Evolutionary conservation across 129 eudicot species (phyloP), one percentile per base, ranked within the genome.

Genomic region (Erigeron canadensis): DNA sequence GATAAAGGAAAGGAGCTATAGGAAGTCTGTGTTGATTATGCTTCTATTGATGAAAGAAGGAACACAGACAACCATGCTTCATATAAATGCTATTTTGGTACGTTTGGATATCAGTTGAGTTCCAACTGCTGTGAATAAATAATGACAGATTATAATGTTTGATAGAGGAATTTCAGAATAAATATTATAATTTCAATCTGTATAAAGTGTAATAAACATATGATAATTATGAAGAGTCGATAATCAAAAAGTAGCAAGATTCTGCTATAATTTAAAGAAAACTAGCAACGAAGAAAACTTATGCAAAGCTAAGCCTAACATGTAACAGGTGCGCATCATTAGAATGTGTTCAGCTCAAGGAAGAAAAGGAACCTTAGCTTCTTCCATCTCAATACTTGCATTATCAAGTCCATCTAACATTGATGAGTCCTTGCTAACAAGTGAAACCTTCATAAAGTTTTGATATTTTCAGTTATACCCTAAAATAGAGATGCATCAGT

Each of bases 321-420:
- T 12, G 56, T 50, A 7, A 50, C 62, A 56, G 18, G 8, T 56
- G 15, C 15, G 45, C 67, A 62, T 37, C 67, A 62, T 62, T 62
- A 62, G 5, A 59, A 59, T 11, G 65, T 60, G 21, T 60, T 46
- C 56, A 67, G 65, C 67, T 41, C 8, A 62, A 34, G 50, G 72
- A 65, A 47, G 59, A 71, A 21, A 50, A 54, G 4, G 42, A 72
- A 94, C 99, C 99, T 94, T 94, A 62, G 99, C 96, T 82, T 89
- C 89, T 72, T 87, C 97, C 94, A 94, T 94, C 81, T 89, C 97
- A 37, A 78, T 82, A 75, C 99, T 94, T 67, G 97, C 99, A 84
- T 90, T 87, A 66, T 89, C 99, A 63, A 90, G 97, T 64, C 99
- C 99, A 77, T 94, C 99, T 79, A 94, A 77, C 99, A 94, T 94